These are phyloP conservation scores for Starmerella khaoyaiensis DNA, from an alignment of 805 yeast genomes.

Conservation along the genomic window DNA sequence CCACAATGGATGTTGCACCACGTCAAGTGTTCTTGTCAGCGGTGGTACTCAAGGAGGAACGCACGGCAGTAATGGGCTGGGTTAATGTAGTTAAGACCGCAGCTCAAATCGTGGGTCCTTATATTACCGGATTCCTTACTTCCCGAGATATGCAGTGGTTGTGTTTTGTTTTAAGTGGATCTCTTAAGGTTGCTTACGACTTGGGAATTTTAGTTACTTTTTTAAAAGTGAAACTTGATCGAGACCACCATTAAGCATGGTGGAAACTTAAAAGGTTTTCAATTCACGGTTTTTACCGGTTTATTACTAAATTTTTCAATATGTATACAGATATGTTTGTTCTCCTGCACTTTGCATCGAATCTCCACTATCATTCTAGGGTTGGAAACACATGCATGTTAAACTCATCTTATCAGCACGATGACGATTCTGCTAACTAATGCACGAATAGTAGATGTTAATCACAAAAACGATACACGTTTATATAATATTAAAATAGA, in stretches of 20 bases:
- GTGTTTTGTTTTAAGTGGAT: constrained; percentile 27
- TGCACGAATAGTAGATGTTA: too few species aligned
- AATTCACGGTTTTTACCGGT: too few species aligned
- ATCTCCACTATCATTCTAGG: too few species aligned
- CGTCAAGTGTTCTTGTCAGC: constrained; percentile 65
- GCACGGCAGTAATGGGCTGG: constrained; percentile 68
- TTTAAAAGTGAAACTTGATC: constrained; percentile 14
- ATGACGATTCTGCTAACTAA: too few species aligned
- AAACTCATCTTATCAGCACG: too few species aligned
- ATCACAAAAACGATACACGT: too few species aligned
- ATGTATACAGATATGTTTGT: too few species aligned
- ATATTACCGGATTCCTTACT: constrained; percentile 61
- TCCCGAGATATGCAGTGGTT: constrained; percentile 25
- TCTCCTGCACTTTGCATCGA: too few species aligned
- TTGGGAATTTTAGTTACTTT: constrained; percentile 23
- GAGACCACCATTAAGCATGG: constrained; percentile 5
- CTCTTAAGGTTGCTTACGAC: constrained; percentile 27
- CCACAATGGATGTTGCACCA: constrained; percentile 81
- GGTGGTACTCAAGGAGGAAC: constrained; percentile 47
- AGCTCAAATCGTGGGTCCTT: constrained; percentile 68
- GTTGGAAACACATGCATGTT: too few species aligned
- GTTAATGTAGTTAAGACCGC: constrained; percentile 74
- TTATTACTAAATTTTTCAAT: too few species aligned
- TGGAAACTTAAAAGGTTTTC: too few species aligned
- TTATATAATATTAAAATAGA: too few species aligned